phyloP scores from a whole-genome alignment of 2,329 filamentous ascomycete genomes.

The Aspergillus candidus region DNA sequence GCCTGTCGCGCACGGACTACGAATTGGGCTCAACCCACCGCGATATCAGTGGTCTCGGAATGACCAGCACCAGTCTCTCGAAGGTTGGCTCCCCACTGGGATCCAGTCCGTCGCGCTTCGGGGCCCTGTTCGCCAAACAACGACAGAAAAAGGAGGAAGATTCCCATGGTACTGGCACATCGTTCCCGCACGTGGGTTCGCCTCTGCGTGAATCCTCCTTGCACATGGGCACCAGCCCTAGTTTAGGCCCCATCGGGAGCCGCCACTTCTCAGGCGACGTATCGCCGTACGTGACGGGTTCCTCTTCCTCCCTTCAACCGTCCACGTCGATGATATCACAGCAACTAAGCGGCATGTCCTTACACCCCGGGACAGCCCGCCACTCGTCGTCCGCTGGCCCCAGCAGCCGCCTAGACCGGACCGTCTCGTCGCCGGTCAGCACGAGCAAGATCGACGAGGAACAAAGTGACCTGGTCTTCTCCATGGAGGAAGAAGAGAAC shows the following conservation, averaged over 20 bases:
- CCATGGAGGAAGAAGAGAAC: conserved; percentile 47
- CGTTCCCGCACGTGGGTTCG: conserved; percentile 58
- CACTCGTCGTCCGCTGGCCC: conserved; percentile 27
- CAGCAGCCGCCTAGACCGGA: conserved; percentile 38
- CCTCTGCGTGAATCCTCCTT: conserved; percentile 58
- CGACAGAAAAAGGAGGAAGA: conserved; percentile 48
- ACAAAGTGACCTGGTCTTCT: conserved; percentile 43
- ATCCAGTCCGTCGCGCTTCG: conserved; percentile 58
- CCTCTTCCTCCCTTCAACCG: conserved; percentile 51
- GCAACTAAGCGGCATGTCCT: conserved; percentile 43
- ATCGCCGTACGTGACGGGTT: conserved; percentile 41
- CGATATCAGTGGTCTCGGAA: conserved; percentile 47
- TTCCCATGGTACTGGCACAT: conserved; percentile 40
- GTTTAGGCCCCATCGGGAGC: conserved; percentile 45
- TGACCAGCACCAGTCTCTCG: conserved; percentile 43
- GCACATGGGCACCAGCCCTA: conserved; percentile 46
- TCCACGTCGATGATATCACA: conserved; percentile 59
- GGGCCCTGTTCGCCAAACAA: conserved; percentile 51
- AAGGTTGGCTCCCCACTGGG: conserved; percentile 52
- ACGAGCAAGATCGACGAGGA: conserved; percentile 46
- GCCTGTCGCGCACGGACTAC: conserved; percentile 53
- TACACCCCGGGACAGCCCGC: conserved; percentile 38
- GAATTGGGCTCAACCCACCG: conserved; percentile 44
- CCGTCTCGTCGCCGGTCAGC: conserved; percentile 41
- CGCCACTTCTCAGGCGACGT: conserved; percentile 44